Percentiles rank a stretch among this genome's conserved stretches.
These are phyloP conservation scores for Nicotiana rustica DNA, from an alignment of 305 asterid species.

Conservation along the genomic window DNA sequence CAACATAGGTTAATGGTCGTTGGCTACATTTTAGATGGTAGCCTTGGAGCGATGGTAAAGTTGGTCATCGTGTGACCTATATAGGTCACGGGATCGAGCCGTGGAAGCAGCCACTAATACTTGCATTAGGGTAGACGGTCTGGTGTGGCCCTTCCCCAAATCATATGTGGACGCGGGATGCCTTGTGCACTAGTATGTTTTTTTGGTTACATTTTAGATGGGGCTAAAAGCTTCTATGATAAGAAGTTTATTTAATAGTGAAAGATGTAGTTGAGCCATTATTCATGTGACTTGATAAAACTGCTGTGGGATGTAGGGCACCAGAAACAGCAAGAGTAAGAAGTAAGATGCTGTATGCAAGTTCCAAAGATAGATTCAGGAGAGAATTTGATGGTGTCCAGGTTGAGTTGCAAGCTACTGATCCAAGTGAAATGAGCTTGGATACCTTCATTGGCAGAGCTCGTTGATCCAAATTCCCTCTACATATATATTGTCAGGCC, in stretches of 20 bases:
- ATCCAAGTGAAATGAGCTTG: constrained; percentile 51
- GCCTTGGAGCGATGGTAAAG: too few relatives aligned
- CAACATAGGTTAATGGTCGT: too few relatives aligned
- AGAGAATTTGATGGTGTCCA: constrained; percentile 46
- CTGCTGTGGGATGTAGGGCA: constrained; percentile 35
- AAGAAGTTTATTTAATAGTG: neutral
- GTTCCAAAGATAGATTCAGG: constrained; percentile 49
- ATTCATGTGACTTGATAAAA: constrained; percentile 7
- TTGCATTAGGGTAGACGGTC: too few relatives aligned
- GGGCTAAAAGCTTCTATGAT: too few relatives aligned
- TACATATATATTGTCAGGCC: neutral
- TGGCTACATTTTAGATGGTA: too few relatives aligned
- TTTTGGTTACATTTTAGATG: too few relatives aligned
- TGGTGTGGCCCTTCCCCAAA: too few relatives aligned
- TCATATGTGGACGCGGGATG: too few relatives aligned
- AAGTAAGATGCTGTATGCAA: constrained; percentile 46
- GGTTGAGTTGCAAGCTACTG: constrained; percentile 48
- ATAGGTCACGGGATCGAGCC: too few relatives aligned
- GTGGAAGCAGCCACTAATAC: too few relatives aligned
- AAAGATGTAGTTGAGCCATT: neutral
- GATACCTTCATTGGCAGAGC: constrained; percentile 42
- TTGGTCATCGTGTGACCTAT: too few relatives aligned
- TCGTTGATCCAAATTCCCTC: constrained; percentile 26
- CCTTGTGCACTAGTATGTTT: too few relatives aligned
- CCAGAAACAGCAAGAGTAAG: constrained; percentile 46